Evolutionary conservation across 2,329 filamentous ascomycete genomes (phyloP).

Genomic region (Trichoderma guizhouense): DNA sequence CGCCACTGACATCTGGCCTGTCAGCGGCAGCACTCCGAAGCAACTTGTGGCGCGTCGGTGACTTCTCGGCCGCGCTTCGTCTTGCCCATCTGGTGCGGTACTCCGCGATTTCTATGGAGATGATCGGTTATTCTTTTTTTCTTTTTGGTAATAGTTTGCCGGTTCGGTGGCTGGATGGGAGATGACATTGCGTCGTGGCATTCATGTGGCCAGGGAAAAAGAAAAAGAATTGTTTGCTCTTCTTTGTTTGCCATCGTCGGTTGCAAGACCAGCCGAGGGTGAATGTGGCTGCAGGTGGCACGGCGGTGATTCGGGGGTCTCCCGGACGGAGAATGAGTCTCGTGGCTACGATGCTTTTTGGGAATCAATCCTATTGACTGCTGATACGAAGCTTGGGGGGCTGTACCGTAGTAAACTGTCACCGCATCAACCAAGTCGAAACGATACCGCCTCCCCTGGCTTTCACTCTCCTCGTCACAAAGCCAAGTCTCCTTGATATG

Average conservation of each 20-base stretch:
- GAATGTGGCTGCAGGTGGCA: neutral
- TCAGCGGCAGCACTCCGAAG: neutral
- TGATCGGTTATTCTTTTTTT: neutral
- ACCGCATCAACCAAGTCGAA: neutral
- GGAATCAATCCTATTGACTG: neutral
- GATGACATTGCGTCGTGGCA: neutral
- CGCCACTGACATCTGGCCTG: neutral
- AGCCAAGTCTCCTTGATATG: neutral
- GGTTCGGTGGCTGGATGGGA: neutral
- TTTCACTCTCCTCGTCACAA: neutral
- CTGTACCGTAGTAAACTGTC: neutral
- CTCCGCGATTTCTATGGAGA: neutral
- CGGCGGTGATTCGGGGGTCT: neutral
- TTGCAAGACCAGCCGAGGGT: neutral
- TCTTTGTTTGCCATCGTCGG: neutral
- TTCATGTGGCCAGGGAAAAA: neutral
- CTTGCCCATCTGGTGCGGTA: neutral
- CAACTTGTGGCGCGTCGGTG: neutral
- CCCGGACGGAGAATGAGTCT: neutral
- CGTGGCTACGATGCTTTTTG: neutral
- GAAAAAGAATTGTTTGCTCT: neutral
- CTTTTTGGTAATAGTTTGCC: neutral
- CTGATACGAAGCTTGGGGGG: neutral
- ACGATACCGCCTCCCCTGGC: neutral
- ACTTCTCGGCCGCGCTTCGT: neutral